Percentiles rank a stretch among this genome's conserved stretches.
Evolutionary conservation across 2,329 filamentous ascomycete genomes (phyloP).

Genomic region (Alternaria gaisen): DNA sequence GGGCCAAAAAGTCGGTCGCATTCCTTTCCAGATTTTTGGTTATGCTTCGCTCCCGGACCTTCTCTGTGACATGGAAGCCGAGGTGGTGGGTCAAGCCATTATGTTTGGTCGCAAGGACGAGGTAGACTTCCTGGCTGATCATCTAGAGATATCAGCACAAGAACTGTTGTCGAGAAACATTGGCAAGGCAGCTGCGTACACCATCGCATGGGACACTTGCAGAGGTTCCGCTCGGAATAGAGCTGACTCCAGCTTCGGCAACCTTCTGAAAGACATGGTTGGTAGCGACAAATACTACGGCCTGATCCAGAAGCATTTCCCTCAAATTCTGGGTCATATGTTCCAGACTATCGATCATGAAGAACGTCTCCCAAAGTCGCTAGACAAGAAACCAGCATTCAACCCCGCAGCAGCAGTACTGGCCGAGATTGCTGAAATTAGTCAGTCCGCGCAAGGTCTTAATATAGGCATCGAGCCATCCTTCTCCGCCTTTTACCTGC

Average conservation of each 20-base stretch:
- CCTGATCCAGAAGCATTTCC: conserved; percentile 74
- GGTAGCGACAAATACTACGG: conserved; percentile 71
- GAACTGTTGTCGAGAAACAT: conserved; percentile 70
- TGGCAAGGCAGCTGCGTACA: conserved; percentile 81
- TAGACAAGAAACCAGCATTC: conserved; percentile 70
- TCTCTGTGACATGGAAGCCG: conserved; percentile 74
- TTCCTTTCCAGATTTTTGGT: conserved; percentile 87
- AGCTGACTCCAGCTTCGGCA: conserved; percentile 66
- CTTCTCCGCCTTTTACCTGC: conserved; percentile 80
- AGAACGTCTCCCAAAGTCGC: conserved; percentile 38
- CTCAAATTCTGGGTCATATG: conserved; percentile 78
- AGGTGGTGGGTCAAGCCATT: conserved; percentile 80
- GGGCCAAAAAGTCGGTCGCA: conserved; percentile 58
- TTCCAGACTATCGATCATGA: conserved; percentile 70
- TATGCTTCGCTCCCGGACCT: conserved; percentile 76
- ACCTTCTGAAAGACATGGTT: conserved; percentile 72
- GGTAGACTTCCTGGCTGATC: conserved; percentile 66
- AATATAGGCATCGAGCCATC: conserved; percentile 85
- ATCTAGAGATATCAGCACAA: conserved; percentile 36
- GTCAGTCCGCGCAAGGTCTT: conserved; percentile 70
- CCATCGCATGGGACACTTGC: conserved; percentile 77
- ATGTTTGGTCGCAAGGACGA: conserved; percentile 79
- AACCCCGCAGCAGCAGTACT: conserved; percentile 70
- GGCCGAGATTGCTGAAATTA: conserved; percentile 72
- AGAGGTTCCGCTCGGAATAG: conserved; percentile 48